A percentile compares a stretch with the other conserved stretches of the same genome.
phyloP scores from a whole-genome alignment of 2,329 filamentous ascomycete genomes.

The Catunica adiposa region DNA sequence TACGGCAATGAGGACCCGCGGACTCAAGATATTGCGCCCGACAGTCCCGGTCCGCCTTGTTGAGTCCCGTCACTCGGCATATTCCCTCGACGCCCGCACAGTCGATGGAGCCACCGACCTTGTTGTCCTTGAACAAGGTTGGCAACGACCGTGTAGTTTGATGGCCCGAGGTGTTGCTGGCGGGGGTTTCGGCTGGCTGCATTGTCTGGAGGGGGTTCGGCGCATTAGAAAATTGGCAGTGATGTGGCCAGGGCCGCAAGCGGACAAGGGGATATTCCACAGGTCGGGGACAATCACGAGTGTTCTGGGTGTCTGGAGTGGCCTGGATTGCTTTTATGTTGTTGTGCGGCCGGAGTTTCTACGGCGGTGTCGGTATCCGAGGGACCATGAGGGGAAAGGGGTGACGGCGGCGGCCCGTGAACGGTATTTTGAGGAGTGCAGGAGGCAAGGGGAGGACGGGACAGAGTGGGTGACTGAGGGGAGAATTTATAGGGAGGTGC shows the following conservation, averaged over 20 bases:
- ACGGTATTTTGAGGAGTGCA: slow-evolving; percentile 4
- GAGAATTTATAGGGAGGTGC: slow-evolving; percentile 8
- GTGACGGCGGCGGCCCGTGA: background rate
- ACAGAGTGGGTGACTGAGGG: slow-evolving; percentile 3
- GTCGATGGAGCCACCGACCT: slow-evolving; percentile 5
- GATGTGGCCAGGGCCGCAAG: slow-evolving; percentile 11
- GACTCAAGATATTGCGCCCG: background rate
- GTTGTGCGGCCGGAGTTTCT: slow-evolving; percentile 11
- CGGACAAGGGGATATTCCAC: slow-evolving; percentile 7
- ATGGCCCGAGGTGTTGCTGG: background rate
- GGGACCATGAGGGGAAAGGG: background rate
- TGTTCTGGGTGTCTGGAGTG: slow-evolving; percentile 7
- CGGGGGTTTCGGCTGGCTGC: slow-evolving; percentile 5
- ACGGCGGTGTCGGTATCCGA: background rate
- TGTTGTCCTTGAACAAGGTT: slow-evolving; percentile 11
- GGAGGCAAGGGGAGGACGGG: slow-evolving; percentile 1
- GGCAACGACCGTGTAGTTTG: slow-evolving; percentile 9
- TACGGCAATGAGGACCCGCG: background rate
- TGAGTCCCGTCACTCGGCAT: slow-evolving; percentile 5
- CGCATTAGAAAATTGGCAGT: slow-evolving; percentile 2
- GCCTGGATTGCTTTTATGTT: slow-evolving; percentile 8
- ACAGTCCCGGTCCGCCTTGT: background rate
- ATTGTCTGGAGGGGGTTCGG: slow-evolving; percentile 5
- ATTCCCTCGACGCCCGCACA: slow-evolving; percentile 5
- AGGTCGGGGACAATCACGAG: background rate